These are phyloP conservation scores for Talaromyces adpressus DNA, from an alignment of 495 filamentous ascomycete species.

Conservation along the genomic window DNA sequence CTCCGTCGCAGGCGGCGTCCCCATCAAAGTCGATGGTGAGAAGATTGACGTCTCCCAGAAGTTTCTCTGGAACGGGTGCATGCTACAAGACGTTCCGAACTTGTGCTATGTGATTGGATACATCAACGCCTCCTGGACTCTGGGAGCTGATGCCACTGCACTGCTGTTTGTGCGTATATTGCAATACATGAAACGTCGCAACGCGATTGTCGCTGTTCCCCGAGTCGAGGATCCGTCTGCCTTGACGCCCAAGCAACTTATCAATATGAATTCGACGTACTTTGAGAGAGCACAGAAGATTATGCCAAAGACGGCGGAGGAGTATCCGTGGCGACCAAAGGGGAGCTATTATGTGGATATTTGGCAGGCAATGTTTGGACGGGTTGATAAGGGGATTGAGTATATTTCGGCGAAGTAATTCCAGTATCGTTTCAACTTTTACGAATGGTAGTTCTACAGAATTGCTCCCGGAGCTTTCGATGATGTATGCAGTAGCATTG, in stretches of 20 bases:
- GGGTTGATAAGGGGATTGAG: slow-evolving; percentile 8
- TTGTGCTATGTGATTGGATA: slow-evolving; percentile 50
- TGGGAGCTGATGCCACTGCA: slow-evolving; percentile 49
- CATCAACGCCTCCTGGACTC: slow-evolving; percentile 52
- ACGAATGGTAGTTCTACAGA: neutral
- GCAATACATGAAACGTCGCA: slow-evolving; percentile 30
- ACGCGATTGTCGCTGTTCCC: slow-evolving; percentile 20
- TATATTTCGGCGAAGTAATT: slow-evolving; percentile 2
- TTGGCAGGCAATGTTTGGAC: slow-evolving; percentile 7
- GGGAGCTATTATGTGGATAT: slow-evolving; percentile 8
- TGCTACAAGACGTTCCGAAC: slow-evolving; percentile 56
- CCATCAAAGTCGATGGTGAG: slow-evolving; percentile 47
- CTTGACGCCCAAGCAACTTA: slow-evolving; percentile 19
- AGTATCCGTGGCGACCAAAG: slow-evolving; percentile 7
- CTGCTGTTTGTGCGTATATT: slow-evolving; percentile 39
- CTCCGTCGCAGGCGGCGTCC: slow-evolving; percentile 42
- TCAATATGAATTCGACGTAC: slow-evolving; percentile 10
- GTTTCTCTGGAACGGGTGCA: slow-evolving; percentile 51
- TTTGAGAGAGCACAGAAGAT: neutral
- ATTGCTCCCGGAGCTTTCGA: neutral
- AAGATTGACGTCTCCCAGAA: slow-evolving; percentile 37
- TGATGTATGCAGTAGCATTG: neutral
- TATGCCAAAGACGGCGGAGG: slow-evolving; percentile 10
- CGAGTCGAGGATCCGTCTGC: slow-evolving; percentile 17
- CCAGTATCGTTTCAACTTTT: neutral